These are phyloP conservation scores for Chlorella vulgaris DNA, from an alignment of 139 green algal species.

Conservation along the genomic window DNA sequence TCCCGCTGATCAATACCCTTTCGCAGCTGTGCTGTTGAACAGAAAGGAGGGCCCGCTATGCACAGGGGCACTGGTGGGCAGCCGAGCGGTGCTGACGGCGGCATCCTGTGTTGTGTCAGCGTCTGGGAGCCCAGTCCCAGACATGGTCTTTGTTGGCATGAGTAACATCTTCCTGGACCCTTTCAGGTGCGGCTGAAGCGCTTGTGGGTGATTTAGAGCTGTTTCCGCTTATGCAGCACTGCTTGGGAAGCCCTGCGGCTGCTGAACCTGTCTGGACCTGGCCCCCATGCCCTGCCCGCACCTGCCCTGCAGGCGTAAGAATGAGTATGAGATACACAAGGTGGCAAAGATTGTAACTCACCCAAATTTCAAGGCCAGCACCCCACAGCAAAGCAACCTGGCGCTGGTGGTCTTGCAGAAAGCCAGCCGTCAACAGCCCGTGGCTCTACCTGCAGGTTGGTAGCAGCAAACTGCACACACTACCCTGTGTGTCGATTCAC, in stretches of 20 bases:
- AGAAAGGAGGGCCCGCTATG: neutral
- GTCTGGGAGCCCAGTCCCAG: neutral
- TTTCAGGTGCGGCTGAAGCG: conserved; percentile 12
- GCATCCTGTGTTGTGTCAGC: neutral
- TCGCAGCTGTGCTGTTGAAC: neutral
- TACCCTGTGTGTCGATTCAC: too few relatives aligned
- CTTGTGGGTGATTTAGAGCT: neutral
- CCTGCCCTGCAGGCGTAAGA: conserved; percentile 8
- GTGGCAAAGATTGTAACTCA: neutral
- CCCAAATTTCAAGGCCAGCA: neutral
- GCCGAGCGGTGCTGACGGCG: neutral
- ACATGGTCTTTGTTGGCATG: neutral
- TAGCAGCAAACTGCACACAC: neutral
- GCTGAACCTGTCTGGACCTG: too few relatives aligned
- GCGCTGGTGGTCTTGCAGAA: conserved; percentile 5
- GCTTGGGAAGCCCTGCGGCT: too few relatives aligned
- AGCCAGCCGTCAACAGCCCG: neutral
- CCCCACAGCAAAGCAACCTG: neutral
- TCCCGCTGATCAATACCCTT: neutral
- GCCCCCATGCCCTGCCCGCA: too few relatives aligned
- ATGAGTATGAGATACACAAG: neutral
- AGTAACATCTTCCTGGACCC: conserved; percentile 9
- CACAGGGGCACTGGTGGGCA: neutral
- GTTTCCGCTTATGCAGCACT: neutral
- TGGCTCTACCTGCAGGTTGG: neutral